Conservation (phyloP, 179 eudicot species). For the Sideroxylon spinosum region DNA sequence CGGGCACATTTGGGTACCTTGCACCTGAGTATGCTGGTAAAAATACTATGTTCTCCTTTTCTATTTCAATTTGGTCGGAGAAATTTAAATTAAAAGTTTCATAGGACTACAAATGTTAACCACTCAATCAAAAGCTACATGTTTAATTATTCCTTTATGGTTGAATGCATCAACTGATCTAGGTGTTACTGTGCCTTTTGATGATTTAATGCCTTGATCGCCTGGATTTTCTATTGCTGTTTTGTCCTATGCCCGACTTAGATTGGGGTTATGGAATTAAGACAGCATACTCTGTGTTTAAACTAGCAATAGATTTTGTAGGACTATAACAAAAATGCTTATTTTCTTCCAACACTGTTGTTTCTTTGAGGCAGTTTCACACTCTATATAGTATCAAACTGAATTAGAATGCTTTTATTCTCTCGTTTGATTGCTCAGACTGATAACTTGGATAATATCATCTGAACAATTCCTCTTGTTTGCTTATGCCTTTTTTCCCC, state of each 20-base stretch:
- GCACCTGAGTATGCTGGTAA: conserved; percentile 80
- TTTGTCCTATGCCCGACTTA: neutral
- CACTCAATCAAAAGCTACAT: neutral
- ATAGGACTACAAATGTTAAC: neutral
- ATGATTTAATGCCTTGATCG: neutral
- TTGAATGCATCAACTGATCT: conserved; percentile 1
- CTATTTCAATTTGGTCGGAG: neutral
- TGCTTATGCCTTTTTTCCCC: neutral
- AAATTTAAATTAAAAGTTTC: neutral
- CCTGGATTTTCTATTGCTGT: neutral
- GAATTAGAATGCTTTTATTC: neutral
- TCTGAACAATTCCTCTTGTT: neutral
- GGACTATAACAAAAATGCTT: neutral
- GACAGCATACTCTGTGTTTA: neutral
- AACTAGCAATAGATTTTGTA: neutral
- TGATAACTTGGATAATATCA: neutral
- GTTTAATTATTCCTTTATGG: neutral
- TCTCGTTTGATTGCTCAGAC: neutral
- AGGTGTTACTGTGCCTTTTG: neutral
- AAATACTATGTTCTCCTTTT: conserved; percentile 9
- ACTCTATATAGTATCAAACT: neutral
- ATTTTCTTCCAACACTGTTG: neutral
- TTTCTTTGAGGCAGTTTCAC: neutral
- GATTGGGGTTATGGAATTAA: neutral
- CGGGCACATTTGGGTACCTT: conserved; percentile 76